Evolutionary conservation across 305 asterid genomes (phyloP), one percentile per base, ranked within the genome.

Genomic region (Fraxinus sp.): DNA sequence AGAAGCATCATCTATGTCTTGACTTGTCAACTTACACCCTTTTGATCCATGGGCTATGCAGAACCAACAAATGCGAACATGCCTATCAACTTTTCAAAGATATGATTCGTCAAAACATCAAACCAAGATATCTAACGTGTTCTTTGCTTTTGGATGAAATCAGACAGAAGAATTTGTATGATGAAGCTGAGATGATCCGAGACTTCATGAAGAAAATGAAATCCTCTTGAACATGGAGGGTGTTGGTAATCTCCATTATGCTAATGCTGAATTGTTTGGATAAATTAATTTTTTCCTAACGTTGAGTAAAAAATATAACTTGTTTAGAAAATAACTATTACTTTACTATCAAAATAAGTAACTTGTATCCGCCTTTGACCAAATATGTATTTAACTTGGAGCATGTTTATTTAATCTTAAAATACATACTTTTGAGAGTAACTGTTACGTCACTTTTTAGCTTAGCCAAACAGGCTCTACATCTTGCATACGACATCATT

Each of bases 11-110:
- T 86, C 75, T 95, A 66, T 84, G 98, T 83, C 90, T 89, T 82
- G 94, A 94, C 86, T 86, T 93, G 86, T 91, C 97, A 18, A 88
- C 96, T 49, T 94, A 90, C 80, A 82, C 95, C 20, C 97, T 95
- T 87, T 84, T 95, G 88, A 94, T 94, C 39, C 97, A 93, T 77
- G 98, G 97, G 36, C 85, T 95, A 18, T 93, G 99, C 90, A 86
- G 90, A 84, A 90, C 86, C 37, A 87, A 88, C 77, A 86, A 90
- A 80, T 87, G 90, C 20, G 91, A 91, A 82, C 75, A 78, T 84
- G 97, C 97, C 0, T 94, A 91, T 86, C 75, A 80, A 81, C 83
- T 92, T 13, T 94, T 91, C 80, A 55, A 78, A 82, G 91, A 89
- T 79, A 94, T 94, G 99, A 79, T 91, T 33, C 86, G 85, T 80